phyloP scores from a whole-genome alignment of 179 eudicot species.

The Gypsophila paniculata region DNA sequence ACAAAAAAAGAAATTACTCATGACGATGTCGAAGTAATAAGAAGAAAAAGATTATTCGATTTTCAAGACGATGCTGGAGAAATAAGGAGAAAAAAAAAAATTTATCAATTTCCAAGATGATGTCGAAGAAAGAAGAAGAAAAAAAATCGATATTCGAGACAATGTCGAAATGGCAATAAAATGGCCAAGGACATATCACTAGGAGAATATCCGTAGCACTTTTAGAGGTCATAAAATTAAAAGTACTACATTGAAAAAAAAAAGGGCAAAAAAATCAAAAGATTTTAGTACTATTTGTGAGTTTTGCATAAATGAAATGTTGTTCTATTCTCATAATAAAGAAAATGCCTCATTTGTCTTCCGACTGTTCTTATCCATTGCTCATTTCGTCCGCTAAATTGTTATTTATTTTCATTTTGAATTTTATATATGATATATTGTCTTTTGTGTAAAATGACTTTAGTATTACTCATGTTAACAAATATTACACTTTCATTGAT shows the following conservation, averaged over 20 bases:
- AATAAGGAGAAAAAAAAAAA: conserved; percentile 11
- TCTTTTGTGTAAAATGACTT: too few relatives aligned
- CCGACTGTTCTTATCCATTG: not conserved
- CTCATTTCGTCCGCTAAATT: not conserved
- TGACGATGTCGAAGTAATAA: not conserved
- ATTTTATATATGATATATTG: too few relatives aligned
- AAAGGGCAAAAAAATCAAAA: conserved; percentile 11
- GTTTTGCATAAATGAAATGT: conserved; percentile 24
- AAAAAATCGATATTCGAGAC: conserved; percentile 1
- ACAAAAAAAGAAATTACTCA: too few relatives aligned
- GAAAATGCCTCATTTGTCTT: conserved; percentile 23
- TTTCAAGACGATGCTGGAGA: conserved; percentile 12
- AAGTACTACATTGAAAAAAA: conserved; percentile 12
- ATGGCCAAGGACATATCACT: conserved; percentile 24
- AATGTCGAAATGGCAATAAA: conserved; percentile 22
- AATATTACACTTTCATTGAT: too few relatives aligned
- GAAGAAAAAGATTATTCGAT: too few relatives aligned
- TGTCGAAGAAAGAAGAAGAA: conserved; percentile 4
- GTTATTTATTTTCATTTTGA: too few relatives aligned
- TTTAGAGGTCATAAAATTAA: conserved; percentile 10
- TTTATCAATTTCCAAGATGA: not conserved
- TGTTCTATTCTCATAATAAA: conserved; percentile 28
- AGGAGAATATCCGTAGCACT: conserved; percentile 20
- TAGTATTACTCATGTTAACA: too few relatives aligned
- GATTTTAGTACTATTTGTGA: conserved; percentile 20